Evolutionary conservation across 163 green algal genomes (phyloP).

Genomic region (Chlamydomonas reinhardtii): DNA sequence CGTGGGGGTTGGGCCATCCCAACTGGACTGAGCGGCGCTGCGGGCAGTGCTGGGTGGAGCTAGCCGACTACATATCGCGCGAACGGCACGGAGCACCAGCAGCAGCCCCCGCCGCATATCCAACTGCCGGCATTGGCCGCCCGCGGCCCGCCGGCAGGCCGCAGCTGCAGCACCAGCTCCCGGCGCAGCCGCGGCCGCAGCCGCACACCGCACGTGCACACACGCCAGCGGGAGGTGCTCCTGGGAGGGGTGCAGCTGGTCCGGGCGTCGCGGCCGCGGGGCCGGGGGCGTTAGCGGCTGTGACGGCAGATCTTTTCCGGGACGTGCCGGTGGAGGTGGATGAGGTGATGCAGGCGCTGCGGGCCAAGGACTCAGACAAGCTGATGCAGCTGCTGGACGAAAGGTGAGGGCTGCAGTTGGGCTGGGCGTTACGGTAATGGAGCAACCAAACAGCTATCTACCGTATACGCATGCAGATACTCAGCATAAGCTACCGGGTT

Average conservation of each 20-base stretch:
- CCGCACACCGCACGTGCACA: no score
- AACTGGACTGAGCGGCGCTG: slow-evolving; percentile 42
- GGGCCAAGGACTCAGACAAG: background rate
- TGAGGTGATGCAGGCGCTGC: background rate
- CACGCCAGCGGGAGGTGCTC: no score
- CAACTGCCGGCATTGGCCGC: background rate
- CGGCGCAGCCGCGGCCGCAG: background rate
- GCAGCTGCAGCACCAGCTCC: no score
- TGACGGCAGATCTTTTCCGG: background rate
- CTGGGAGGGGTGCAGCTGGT: no score
- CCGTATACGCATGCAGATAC: background rate
- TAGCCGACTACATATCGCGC: background rate
- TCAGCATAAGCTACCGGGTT: no score
- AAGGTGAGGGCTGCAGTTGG: background rate
- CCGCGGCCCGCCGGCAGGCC: background rate
- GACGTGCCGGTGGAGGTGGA: background rate
- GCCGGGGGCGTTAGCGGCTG: no score
- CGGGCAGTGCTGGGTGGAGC: slow-evolving; percentile 19
- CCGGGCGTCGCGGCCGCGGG: no score
- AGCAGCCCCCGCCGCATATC: background rate
- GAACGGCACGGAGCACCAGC: background rate
- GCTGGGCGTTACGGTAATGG: no score
- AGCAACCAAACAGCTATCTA: no score
- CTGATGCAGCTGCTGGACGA: slow-evolving; percentile 26
- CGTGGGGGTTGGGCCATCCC: slow-evolving; percentile 44